Evolutionary conservation across 2,329 filamentous ascomycete species (phyloP), one percentile per base, ranked within the genome.

Genomic region (Nigrospora sphaerica): DNA sequence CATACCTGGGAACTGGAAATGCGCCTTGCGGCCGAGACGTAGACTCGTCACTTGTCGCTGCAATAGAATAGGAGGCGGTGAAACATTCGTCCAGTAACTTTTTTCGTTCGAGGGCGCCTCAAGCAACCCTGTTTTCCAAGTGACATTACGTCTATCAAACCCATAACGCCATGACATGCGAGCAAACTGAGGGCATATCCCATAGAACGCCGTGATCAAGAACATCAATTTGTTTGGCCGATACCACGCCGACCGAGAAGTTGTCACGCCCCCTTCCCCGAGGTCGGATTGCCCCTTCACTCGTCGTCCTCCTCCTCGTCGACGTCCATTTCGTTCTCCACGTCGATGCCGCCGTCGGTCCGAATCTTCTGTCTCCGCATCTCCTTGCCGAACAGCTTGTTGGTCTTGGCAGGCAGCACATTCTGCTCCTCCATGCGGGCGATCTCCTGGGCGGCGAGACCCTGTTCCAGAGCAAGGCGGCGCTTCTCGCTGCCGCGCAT

Each of bases 401-500:
- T 57, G 57, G 57, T 61, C 56, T 60, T 52, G 46, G 47, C 49
- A 28, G 50, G 49, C 13, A 55, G 46, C 2, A 48, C 50, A 18
- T 45, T 53, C 57, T 47, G 55, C 55, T 62, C 57, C 52, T 66
- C 63, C 49, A 60, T 53, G 49, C 61, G 57, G 51, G 63, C 60
- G 56, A 67, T 66, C 53, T 67, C 60, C 47, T 61, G 52, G 46
- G 56, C 51, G 32, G 45, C 54, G 46, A 63, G 48, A 23, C 59
- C 63, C 43, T 62, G 54, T 32, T 60, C 56, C 42, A 59, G 44
- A 57, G 78, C 78, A 57, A 85, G 67, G 47, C 71, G 68, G 59
- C 71, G 70, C 69, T 75, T 76, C 73, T 84, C 80, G 67, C 74
- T 80, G 58, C 77, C 80, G 57, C 80, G 73, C 65, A 86, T 73